These are phyloP conservation scores for Penicillium salamii DNA, from an alignment of 495 filamentous ascomycete genomes.

Conservation along the genomic window DNA sequence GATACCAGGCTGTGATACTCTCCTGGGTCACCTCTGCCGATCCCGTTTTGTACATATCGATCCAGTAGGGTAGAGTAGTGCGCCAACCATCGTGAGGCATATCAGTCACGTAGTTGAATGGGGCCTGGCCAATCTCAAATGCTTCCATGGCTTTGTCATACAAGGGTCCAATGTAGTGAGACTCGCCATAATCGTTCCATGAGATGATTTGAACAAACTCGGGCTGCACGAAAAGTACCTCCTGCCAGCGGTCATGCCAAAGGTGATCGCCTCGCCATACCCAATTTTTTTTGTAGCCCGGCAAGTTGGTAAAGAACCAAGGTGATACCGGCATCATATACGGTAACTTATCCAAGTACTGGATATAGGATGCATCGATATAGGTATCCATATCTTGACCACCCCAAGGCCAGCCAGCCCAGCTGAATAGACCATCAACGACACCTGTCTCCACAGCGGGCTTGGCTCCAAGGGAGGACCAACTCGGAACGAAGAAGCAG, in stretches of 20 bases:
- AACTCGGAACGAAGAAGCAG: constrained; percentile 64
- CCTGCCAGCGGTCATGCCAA: constrained; percentile 66
- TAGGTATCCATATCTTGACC: constrained; percentile 42
- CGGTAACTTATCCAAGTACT: constrained; percentile 44
- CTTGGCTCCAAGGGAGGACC: constrained; percentile 53
- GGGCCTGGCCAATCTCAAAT: background rate
- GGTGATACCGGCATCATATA: constrained; percentile 74
- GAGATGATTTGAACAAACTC: constrained; percentile 50
- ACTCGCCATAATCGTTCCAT: background rate
- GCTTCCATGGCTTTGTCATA: background rate
- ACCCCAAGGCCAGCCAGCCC: constrained; percentile 67
- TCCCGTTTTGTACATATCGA: background rate
- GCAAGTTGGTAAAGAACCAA: constrained; percentile 65
- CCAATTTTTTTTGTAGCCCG: constrained; percentile 65
- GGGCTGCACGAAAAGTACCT: constrained; percentile 55
- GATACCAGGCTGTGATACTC: constrained; percentile 33
- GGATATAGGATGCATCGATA: constrained; percentile 49
- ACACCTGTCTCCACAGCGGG: constrained; percentile 29
- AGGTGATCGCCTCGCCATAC: constrained; percentile 60
- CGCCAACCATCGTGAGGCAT: background rate
- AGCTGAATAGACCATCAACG: constrained; percentile 59
- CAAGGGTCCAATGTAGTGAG: background rate
- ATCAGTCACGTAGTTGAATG: background rate
- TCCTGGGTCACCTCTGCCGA: background rate
- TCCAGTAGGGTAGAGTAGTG: background rate